Percentiles rank a stretch among this genome's conserved stretches.
These are phyloP conservation scores for Simplicillium sp. DNA, from an alignment of 2,329 filamentous ascomycete genomes.

Conservation along the genomic window DNA sequence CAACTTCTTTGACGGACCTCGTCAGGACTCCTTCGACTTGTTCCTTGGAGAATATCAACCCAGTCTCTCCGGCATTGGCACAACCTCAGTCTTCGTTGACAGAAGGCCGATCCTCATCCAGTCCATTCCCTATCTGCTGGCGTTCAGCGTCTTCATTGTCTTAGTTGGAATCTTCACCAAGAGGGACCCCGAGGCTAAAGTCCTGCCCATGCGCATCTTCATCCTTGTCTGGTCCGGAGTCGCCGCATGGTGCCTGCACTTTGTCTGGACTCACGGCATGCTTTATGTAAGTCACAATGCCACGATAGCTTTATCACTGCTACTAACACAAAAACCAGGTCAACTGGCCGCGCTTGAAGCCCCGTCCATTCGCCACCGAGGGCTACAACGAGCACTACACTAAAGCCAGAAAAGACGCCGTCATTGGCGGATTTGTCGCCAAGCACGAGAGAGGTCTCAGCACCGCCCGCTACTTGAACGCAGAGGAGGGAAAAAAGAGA, in stretches of 20 bases:
- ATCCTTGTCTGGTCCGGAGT: constrained; percentile 68
- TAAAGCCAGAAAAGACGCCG: constrained; percentile 70
- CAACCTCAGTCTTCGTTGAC: constrained; percentile 71
- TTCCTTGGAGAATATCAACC: constrained; percentile 85
- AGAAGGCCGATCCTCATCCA: constrained; percentile 80
- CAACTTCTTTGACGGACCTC: constrained; percentile 88
- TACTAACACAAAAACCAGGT: constrained; percentile 48
- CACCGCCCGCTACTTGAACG: constrained; percentile 69
- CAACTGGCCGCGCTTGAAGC: constrained; percentile 96
- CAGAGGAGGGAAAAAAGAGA: constrained; percentile 97
- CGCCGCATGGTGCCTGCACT: constrained; percentile 61
- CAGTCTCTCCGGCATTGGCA: constrained; percentile 59
- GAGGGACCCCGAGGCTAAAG: constrained; percentile 59
- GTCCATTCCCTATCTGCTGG: constrained; percentile 83
- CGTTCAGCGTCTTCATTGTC: constrained; percentile 77
- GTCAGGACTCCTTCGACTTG: constrained; percentile 91
- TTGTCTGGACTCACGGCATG: constrained; percentile 78
- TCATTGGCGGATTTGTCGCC: constrained; percentile 63
- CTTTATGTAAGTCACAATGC: constrained; percentile 71
- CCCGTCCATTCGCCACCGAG: constrained; percentile 75
- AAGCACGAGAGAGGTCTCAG: constrained; percentile 76
- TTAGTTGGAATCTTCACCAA: constrained; percentile 65
- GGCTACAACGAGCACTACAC: constrained; percentile 80
- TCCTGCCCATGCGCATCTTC: constrained; percentile 77
- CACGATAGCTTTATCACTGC: background rate